Evolutionary conservation across 2,329 filamentous ascomycete genomes (phyloP).

Genomic region (Talaromyces sp.): DNA sequence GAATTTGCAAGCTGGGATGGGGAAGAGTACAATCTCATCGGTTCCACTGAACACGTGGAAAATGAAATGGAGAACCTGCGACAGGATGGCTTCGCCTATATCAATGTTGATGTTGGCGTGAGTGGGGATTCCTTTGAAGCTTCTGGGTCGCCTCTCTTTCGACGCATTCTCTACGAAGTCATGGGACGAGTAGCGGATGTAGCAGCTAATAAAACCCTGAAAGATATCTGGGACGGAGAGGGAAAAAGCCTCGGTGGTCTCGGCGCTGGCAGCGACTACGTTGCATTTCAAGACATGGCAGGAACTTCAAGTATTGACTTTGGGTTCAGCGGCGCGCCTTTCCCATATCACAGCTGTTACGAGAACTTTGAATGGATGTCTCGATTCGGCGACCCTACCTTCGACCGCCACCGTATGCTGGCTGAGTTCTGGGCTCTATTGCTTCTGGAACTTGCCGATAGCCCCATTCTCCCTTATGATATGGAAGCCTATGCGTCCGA

Average conservation of each 20-base stretch:
- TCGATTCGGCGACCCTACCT: constrained; percentile 72
- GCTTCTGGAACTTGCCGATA: constrained; percentile 79
- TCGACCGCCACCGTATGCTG: constrained; percentile 72
- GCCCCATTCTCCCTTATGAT: constrained; percentile 77
- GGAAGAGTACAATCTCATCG: constrained; percentile 86
- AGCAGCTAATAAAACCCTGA: constrained; percentile 63
- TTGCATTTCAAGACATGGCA: constrained; percentile 85
- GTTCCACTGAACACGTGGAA: constrained; percentile 93
- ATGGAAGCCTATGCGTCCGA: constrained; percentile 65
- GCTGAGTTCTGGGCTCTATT: constrained; percentile 75
- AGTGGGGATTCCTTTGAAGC: constrained; percentile 70
- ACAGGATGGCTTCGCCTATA: constrained; percentile 72
- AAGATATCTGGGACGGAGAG: constrained; percentile 66
- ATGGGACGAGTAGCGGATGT: constrained; percentile 73
- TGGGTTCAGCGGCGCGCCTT: constrained; percentile 63
- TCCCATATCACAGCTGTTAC: constrained; percentile 77
- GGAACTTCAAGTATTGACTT: constrained; percentile 86
- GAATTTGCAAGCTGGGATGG: constrained; percentile 97
- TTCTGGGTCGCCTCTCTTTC: constrained; percentile 74
- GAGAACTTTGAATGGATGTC: constrained; percentile 87
- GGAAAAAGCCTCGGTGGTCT: constrained; percentile 59
- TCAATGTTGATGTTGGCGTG: constrained; percentile 85
- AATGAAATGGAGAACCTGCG: constrained; percentile 69
- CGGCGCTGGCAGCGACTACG: constrained; percentile 74
- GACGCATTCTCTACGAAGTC: constrained; percentile 65